Conservation (phyloP, 768 basidiomycete species). For the Podaxis sp. region DNA sequence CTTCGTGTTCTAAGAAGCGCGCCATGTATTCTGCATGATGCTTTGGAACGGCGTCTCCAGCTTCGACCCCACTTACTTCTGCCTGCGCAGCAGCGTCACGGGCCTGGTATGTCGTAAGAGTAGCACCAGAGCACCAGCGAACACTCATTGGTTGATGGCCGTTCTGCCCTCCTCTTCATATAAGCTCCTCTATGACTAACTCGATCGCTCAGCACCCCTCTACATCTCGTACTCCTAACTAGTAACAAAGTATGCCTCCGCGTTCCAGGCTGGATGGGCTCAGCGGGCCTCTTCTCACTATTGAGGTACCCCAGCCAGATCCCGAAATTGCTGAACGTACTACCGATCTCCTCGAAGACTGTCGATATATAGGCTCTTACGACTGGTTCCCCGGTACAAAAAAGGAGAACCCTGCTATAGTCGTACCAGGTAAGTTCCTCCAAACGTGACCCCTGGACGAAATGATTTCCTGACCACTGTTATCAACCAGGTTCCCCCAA, state of each 20-base stretch:
- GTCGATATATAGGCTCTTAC: constrained; percentile 50
- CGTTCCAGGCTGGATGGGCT: background rate
- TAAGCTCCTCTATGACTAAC: too few species aligned
- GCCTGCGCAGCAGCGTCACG: too few species aligned
- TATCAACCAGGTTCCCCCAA: constrained; percentile 52
- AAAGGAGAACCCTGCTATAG: constrained; percentile 45
- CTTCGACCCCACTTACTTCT: too few species aligned
- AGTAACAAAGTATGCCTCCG: background rate
- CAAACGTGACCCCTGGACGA: background rate
- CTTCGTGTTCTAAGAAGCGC: too few species aligned
- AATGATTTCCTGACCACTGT: background rate
- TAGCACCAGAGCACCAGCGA: too few species aligned
- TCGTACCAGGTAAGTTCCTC: constrained; percentile 40
- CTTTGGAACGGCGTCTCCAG: too few species aligned
- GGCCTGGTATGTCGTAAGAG: too few species aligned
- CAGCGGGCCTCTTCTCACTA: background rate
- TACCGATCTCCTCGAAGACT: constrained; percentile 28
- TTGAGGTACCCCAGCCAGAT: background rate
- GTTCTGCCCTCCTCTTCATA: too few species aligned
- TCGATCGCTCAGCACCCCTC: too few species aligned
- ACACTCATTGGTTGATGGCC: too few species aligned
- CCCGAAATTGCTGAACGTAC: background rate
- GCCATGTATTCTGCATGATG: too few species aligned
- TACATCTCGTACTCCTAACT: background rate
- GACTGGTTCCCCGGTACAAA: constrained; percentile 41